Percentiles rank a stretch among this genome's conserved stretches.
Conservation (phyloP, 768 basidiomycete genomes). For the Lactarius akahatsu region DNA sequence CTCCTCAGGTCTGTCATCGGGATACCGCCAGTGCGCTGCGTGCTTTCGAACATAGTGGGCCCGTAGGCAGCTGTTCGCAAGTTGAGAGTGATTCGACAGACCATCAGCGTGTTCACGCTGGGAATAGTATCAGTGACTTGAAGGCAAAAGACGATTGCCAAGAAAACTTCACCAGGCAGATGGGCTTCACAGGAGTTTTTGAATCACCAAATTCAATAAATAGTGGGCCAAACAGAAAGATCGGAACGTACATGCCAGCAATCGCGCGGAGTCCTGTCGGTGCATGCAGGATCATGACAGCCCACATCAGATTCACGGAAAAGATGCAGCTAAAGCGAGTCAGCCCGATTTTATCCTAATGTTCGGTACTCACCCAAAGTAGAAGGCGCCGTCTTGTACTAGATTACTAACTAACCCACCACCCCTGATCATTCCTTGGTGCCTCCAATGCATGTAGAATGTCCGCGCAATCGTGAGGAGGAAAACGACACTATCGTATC, state of each 20-base stretch:
- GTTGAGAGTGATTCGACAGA: constrained; percentile 29
- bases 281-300: constrained; percentile 28
- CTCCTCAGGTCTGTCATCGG: constrained; percentile 19
- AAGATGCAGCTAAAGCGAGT: constrained; percentile 23
- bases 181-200: constrained; percentile 13
- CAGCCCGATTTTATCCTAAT: not conserved
- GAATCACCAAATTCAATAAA: not conserved
- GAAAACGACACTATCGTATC: constrained; percentile 26
- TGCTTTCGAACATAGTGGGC: constrained; percentile 14
- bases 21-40: constrained; percentile 4
- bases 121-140: not conserved
- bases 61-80: constrained; percentile 28
- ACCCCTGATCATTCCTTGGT: constrained; percentile 3
- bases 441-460: constrained; percentile 24
- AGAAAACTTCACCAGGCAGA: constrained; percentile 23
- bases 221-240: not conserved
- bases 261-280: constrained; percentile 29
- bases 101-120: constrained; percentile 27
- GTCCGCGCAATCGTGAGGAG: constrained; percentile 27
- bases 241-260: constrained; percentile 23
- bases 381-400: constrained; percentile 26
- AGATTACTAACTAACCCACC: constrained; percentile 12
- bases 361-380: constrained; percentile 24
- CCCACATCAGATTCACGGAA: constrained; percentile 28
- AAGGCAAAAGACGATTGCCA: not conserved